Percentiles rank a stretch among this genome's conserved stretches.
phyloP scores from a whole-genome alignment of 805 yeast species.

The Kodamaea kakaduensis region DNA sequence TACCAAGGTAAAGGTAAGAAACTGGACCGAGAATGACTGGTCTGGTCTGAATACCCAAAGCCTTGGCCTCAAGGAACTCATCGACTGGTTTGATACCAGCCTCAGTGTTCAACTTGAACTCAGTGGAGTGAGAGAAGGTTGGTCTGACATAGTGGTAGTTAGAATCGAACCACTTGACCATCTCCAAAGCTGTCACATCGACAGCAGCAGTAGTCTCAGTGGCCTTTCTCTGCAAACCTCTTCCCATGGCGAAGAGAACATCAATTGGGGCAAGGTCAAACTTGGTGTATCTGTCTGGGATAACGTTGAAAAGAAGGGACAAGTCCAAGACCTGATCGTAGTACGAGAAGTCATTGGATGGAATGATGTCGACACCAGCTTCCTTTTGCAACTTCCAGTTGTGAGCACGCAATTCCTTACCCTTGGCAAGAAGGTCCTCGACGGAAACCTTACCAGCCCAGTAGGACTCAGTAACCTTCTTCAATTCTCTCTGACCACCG shows the following conservation, averaged over 20 bases:
- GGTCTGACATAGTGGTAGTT: constrained; percentile 99
- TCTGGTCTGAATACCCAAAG: constrained; percentile 91
- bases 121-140: constrained; percentile 91
- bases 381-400: constrained; percentile 98
- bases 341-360: constrained; percentile 97
- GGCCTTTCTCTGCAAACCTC: constrained; percentile 98
- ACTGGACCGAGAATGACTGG: constrained; percentile 97
- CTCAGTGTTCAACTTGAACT: constrained; percentile 78
- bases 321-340: constrained; percentile 96
- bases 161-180: constrained; percentile 99
- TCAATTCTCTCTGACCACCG: constrained; percentile 98
- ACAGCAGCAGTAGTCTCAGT: constrained; percentile 83
- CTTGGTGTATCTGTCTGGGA: constrained; percentile 96
- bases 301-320: constrained; percentile 87
- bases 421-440: constrained; percentile 85
- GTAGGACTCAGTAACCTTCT: constrained; percentile 98
- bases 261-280: constrained; percentile 85
- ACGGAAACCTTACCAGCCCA: constrained; percentile 91
- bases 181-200: constrained; percentile 97
- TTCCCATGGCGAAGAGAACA: constrained; percentile 97
- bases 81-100: constrained; percentile 91
- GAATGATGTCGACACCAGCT: constrained; percentile 95
- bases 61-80: constrained; percentile 98
- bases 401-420: constrained; percentile 90
- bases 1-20: constrained; percentile 91